phyloP scores from a whole-genome alignment of 805 yeast genomes.

The Yamadazyma ubonensis region DNA sequence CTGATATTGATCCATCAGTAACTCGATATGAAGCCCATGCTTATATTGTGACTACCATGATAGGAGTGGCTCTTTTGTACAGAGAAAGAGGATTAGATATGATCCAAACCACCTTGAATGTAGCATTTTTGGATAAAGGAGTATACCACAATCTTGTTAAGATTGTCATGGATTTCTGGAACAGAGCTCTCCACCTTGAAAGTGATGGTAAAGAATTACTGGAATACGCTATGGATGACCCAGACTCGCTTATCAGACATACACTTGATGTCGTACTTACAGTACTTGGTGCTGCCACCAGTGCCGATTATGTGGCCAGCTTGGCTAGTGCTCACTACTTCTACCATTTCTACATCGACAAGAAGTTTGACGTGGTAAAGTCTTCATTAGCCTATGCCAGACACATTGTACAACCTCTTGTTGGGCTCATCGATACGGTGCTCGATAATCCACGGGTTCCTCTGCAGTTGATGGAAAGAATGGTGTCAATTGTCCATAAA shows the following conservation, averaged over 20 bases:
- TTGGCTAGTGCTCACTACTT: slow-evolving; percentile 37
- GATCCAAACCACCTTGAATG: slow-evolving; percentile 40
- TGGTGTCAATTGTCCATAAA: slow-evolving; percentile 46
- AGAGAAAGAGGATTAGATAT: slow-evolving; percentile 24
- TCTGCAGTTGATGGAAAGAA: slow-evolving; percentile 48
- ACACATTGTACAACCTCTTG: slow-evolving; percentile 11
- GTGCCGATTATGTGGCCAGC: slow-evolving; percentile 32
- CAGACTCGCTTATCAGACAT: slow-evolving; percentile 42
- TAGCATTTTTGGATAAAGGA: slow-evolving; percentile 52
- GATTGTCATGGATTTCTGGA: background rate
- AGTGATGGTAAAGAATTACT: no score
- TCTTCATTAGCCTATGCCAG: slow-evolving; percentile 42
- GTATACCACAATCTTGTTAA: slow-evolving; percentile 39
- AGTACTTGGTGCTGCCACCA: slow-evolving; percentile 46
- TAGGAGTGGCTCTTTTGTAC: slow-evolving; percentile 29
- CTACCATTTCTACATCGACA: slow-evolving; percentile 14
- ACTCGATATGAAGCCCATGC: slow-evolving; percentile 25
- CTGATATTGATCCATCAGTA: slow-evolving; percentile 20
- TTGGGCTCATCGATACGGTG: no score
- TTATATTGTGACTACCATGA: slow-evolving; percentile 34
- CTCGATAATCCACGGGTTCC: no score
- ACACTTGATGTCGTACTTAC: slow-evolving; percentile 21
- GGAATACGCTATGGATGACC: no score
- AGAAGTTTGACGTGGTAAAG: slow-evolving; percentile 17
- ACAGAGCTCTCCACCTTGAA: background rate